These are phyloP conservation scores for Ogataea populi-albae DNA, from an alignment of 805 yeast genomes.

Conservation along the genomic window DNA sequence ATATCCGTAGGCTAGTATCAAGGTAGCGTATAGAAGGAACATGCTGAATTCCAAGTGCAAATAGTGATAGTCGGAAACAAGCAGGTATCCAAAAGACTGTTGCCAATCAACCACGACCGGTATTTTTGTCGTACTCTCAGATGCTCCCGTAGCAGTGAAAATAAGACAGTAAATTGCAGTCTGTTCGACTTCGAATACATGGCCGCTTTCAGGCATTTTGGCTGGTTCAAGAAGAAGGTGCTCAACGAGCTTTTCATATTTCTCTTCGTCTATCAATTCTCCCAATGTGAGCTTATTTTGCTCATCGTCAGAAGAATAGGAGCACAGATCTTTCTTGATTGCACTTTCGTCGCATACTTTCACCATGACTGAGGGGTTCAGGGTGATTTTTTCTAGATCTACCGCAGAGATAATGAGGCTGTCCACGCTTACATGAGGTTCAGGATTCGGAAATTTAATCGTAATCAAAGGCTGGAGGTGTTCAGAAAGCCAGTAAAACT, in stretches of 20 bases:
- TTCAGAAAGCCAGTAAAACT: constrained; percentile 15
- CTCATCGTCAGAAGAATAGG: constrained; percentile 17
- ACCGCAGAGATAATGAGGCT: constrained; percentile 23
- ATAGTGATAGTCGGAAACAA: constrained; percentile 29
- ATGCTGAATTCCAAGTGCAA: constrained; percentile 24
- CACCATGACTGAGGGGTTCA: constrained; percentile 23
- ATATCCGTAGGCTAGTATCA: constrained; percentile 14
- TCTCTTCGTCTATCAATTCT: constrained; percentile 19
- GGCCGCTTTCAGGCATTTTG: constrained; percentile 3
- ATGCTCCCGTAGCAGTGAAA: constrained; percentile 18
- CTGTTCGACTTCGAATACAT: constrained; percentile 16
- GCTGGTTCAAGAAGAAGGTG: constrained; percentile 12
- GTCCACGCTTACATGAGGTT: constrained; percentile 15
- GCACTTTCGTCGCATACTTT: constrained; percentile 34
- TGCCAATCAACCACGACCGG: constrained; percentile 29
- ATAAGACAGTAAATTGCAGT: constrained; percentile 30
- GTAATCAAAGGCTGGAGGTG: constrained; percentile 20
- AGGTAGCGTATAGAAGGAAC: constrained; percentile 18
- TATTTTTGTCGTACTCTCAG: constrained; percentile 9
- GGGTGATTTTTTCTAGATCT: constrained; percentile 24
- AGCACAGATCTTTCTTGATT: constrained; percentile 20
- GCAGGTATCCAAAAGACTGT: constrained; percentile 31
- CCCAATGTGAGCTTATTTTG: constrained; percentile 12
- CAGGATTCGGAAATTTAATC: constrained; percentile 16
- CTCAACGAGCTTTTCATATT: constrained; percentile 17